phyloP scores from a whole-genome alignment of 106 monocot species.

The Allium cepa region DNA sequence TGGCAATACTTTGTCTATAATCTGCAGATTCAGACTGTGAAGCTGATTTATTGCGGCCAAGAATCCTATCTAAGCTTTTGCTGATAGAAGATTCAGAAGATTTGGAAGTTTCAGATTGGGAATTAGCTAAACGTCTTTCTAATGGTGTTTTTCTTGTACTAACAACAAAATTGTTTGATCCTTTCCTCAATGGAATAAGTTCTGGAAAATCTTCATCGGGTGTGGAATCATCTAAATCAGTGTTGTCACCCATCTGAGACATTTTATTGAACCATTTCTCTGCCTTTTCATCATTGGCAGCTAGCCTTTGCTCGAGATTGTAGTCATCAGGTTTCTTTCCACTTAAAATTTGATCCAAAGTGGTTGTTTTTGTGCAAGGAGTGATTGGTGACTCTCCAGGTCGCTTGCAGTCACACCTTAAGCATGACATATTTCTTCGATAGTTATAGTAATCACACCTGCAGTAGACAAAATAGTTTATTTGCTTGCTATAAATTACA shows the following conservation, averaged over 20 bases:
- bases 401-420: constrained; percentile 87
- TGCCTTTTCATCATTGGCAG: constrained; percentile 83
- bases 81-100: constrained; percentile 38
- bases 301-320: constrained; percentile 44
- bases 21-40: constrained; percentile 12
- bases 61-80: constrained; percentile 68
- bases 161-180: constrained; percentile 84
- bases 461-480: neutral
- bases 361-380: constrained; percentile 7
- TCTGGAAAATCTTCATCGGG: constrained; percentile 93
- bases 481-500: neutral
- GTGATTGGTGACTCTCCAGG: constrained; percentile 27
- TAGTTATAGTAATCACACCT: constrained; percentile 92
- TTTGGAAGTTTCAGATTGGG: constrained; percentile 13
- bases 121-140: constrained; percentile 70
- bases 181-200: constrained; percentile 97
- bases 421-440: constrained; percentile 78
- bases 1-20: constrained; percentile 18
- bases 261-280: constrained; percentile 88
- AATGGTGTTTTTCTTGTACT: constrained; percentile 92
- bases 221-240: constrained; percentile 58
- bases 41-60: constrained; percentile 35
- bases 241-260: constrained; percentile 83
- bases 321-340: constrained; percentile 21
- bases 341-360: constrained; percentile 28